Evolutionary conservation across 2,329 filamentous ascomycete species (phyloP).

Genomic region (Cladosporium colombiae): DNA sequence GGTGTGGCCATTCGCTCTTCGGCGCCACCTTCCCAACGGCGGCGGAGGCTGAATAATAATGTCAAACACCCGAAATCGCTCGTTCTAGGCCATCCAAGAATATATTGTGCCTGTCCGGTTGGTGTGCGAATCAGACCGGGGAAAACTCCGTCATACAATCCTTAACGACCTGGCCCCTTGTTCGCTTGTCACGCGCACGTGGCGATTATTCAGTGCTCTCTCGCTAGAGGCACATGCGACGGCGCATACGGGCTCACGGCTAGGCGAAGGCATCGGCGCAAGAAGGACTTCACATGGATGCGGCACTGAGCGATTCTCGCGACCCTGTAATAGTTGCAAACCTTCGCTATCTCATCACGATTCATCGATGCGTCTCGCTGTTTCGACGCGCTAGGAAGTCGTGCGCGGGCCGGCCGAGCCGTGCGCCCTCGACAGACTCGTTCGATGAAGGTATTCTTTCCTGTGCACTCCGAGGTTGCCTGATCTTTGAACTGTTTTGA

Average conservation of each 20-base stretch:
- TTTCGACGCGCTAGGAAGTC: conserved; percentile 5
- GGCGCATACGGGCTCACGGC: background rate
- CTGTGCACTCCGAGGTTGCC: background rate
- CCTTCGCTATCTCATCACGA: background rate
- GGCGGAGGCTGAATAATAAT: background rate
- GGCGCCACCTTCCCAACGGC: background rate
- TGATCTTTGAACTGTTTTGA: background rate
- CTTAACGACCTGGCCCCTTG: background rate
- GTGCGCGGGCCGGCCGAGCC: background rate
- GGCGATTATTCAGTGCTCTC: background rate
- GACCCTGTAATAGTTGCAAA: background rate
- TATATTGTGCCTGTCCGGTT: background rate
- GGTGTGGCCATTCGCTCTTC: background rate
- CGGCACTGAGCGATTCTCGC: background rate
- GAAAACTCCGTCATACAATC: background rate
- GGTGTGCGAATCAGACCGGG: background rate
- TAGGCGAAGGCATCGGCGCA: background rate
- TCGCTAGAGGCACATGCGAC: background rate
- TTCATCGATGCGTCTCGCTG: background rate
- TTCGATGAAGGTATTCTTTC: background rate
- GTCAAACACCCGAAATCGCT: background rate
- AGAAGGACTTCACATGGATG: background rate
- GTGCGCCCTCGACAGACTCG: conserved; percentile 1
- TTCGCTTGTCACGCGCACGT: background rate
- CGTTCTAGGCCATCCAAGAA: background rate